Evolutionary conservation across 129 eudicot genomes (phyloP).

Genomic region (Flaveria ramosissima): DNA sequence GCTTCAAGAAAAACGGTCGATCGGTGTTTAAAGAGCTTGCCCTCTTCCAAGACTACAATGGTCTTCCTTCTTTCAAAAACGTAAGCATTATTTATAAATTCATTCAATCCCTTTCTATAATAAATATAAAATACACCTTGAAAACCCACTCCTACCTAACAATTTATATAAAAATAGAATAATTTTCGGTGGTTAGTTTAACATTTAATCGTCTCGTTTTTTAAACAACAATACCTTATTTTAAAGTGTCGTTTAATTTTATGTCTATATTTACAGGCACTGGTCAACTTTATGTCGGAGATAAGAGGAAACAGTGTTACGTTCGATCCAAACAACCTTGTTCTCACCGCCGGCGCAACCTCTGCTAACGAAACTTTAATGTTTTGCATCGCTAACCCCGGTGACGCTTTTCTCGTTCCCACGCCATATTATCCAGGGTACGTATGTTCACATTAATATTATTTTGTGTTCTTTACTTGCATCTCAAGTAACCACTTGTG

Average conservation of each 20-base stretch:
- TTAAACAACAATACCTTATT: no score
- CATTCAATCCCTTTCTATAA: not conserved
- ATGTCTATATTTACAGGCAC: slow-evolving; percentile 47
- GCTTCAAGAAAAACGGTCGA: slow-evolving; percentile 57
- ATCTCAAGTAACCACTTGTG: slow-evolving; percentile 16
- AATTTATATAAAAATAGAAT: no score
- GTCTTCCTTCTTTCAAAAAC: slow-evolving; percentile 83
- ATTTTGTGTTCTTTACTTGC: not conserved
- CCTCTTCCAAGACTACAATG: slow-evolving; percentile 93
- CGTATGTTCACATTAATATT: slow-evolving; percentile 8
- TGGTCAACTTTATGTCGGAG: slow-evolving; percentile 72
- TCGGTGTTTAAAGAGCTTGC: slow-evolving; percentile 82
- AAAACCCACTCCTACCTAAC: slow-evolving; percentile 2
- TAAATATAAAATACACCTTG: not conserved
- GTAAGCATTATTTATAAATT: slow-evolving; percentile 39
- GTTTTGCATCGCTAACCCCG: slow-evolving; percentile 86
- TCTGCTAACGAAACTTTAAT: slow-evolving; percentile 88
- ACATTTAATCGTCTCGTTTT: no score
- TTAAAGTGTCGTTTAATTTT: not conserved
- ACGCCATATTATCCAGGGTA: slow-evolving; percentile 98
- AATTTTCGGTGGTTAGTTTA: no score
- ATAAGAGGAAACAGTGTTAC: slow-evolving; percentile 69
- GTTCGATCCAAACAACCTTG: slow-evolving; percentile 72
- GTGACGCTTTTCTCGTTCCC: slow-evolving; percentile 90
- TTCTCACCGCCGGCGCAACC: slow-evolving; percentile 97